Conservation (phyloP, 805 yeast genomes). For the Lachancea quebecensis region DNA sequence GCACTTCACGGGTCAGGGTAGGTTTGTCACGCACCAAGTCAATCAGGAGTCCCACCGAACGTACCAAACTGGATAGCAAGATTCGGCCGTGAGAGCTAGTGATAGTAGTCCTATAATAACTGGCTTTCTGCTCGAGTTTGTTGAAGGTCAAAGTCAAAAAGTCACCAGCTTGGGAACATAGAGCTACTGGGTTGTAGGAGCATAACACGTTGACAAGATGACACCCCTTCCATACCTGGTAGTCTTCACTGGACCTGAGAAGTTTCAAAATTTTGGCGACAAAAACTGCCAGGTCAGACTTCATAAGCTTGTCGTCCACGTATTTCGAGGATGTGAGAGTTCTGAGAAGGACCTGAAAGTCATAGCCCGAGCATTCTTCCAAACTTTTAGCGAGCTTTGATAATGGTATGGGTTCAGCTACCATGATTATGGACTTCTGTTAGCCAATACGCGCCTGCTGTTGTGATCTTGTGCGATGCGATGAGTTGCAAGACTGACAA, state of each 20-base stretch:
- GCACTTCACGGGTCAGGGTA: slow-evolving; percentile 71
- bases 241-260: slow-evolving; percentile 38
- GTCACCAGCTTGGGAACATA: slow-evolving; percentile 29
- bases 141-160: slow-evolving; percentile 23
- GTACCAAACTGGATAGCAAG: slow-evolving; percentile 25
- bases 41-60: slow-evolving; percentile 28
- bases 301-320: slow-evolving; percentile 26
- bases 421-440: background rate
- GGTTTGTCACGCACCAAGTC: slow-evolving; percentile 67
- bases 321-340: slow-evolving; percentile 23
- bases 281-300: slow-evolving; percentile 28
- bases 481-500: background rate
- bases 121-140: slow-evolving; percentile 24
- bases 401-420: slow-evolving; percentile 17
- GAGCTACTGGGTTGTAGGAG: slow-evolving; percentile 30
- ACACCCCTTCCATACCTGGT: slow-evolving; percentile 53
- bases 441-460: background rate
- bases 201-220: slow-evolving; percentile 43
- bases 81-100: slow-evolving; percentile 18
- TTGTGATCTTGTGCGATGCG: background rate
- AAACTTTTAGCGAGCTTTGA: slow-evolving; percentile 22
- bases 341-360: slow-evolving; percentile 25
- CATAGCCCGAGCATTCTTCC: slow-evolving; percentile 23
- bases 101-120: slow-evolving; percentile 16
- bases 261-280: slow-evolving; percentile 37